Evolutionary conservation across 176 grass and related monocot genomes (phyloP).

Genomic region (Thinopyrum elongatum): DNA sequence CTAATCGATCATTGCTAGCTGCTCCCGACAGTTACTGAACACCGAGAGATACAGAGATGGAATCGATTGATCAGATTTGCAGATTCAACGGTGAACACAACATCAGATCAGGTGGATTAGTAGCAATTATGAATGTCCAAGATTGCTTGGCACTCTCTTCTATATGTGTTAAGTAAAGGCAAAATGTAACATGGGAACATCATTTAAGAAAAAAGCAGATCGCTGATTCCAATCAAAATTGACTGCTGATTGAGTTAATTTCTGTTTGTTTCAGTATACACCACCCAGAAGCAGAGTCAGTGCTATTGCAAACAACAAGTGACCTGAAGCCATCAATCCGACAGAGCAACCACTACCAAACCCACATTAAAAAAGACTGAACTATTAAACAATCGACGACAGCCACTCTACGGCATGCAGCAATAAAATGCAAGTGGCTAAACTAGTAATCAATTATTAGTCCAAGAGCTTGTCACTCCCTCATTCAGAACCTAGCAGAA

Average conservation of each 20-base stretch:
- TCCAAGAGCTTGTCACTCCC: neutral
- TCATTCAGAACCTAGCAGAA: neutral
- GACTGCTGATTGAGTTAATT: neutral
- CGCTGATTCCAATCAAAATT: neutral
- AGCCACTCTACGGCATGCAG: neutral
- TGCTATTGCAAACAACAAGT: neutral
- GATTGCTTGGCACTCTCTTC: no score
- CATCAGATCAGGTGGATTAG: no score
- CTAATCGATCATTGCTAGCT: no score
- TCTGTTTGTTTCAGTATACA: neutral
- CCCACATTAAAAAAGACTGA: neutral
- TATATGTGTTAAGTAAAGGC: no score
- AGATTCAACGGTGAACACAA: no score
- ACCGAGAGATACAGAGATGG: no score
- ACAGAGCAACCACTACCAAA: neutral
- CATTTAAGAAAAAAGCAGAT: neutral
- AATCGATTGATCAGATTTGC: no score
- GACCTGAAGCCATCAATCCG: neutral
- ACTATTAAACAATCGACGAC: neutral
- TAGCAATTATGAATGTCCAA: neutral
- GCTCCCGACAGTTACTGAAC: no score
- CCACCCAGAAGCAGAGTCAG: neutral
- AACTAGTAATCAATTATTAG: neutral
- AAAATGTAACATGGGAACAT: neutral
- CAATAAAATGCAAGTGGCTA: neutral